Percentiles rank a stretch among this genome's conserved stretches.
phyloP scores from a whole-genome alignment of 2,329 filamentous ascomycete genomes.

The Camillea tinctor region DNA sequence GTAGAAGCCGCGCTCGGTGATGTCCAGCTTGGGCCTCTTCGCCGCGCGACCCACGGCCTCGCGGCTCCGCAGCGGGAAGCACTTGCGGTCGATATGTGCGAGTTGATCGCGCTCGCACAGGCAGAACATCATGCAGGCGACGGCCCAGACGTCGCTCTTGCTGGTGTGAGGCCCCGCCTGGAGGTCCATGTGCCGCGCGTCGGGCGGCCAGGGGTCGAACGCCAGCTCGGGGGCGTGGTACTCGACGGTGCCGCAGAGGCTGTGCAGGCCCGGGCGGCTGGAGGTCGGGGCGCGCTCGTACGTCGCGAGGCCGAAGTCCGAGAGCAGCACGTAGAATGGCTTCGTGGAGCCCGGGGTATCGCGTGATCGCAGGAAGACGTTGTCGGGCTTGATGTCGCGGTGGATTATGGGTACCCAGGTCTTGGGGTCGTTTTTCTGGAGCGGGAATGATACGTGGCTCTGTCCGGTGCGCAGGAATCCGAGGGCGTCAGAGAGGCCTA shows the following conservation, averaged over 20 bases:
- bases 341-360: constrained; percentile 16
- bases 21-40: constrained; percentile 5
- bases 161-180: constrained; percentile 12
- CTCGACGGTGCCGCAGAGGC: constrained; percentile 8
- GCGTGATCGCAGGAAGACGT: constrained; percentile 21
- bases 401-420: constrained; percentile 18
- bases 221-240: constrained; percentile 19
- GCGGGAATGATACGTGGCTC: constrained; percentile 8
- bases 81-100: constrained; percentile 14
- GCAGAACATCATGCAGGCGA: constrained; percentile 13
- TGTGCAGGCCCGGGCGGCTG: neutral
- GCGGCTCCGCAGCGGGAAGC: constrained; percentile 8
- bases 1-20: constrained; percentile 10
- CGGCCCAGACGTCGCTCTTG: constrained; percentile 17
- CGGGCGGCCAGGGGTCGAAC: constrained; percentile 12
- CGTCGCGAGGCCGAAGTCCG: constrained; percentile 16
- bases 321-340: constrained; percentile 16
- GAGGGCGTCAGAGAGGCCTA: constrained; percentile 16
- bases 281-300: neutral
- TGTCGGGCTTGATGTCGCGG: constrained; percentile 23
- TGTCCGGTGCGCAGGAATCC: constrained; percentile 16
- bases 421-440: constrained; percentile 2
- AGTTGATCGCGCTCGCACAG: constrained; percentile 17
- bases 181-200: neutral
- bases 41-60: constrained; percentile 13